phyloP scores from a whole-genome alignment of 495 filamentous ascomycete species.

The Thozetella sp. region DNA sequence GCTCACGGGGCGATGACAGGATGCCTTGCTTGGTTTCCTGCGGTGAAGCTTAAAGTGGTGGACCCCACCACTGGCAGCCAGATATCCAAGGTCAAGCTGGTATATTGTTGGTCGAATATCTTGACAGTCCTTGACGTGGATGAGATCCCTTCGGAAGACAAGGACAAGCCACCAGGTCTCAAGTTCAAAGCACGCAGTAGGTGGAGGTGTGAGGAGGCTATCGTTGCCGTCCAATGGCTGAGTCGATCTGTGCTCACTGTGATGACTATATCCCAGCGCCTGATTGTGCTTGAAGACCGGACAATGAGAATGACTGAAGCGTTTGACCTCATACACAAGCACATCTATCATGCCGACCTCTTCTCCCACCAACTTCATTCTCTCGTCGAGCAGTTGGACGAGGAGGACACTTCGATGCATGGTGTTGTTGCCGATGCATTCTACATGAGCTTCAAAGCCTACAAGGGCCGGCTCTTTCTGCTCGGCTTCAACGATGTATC shows the following conservation, averaged over 20 bases:
- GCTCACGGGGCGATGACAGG: slow-evolving; percentile 90
- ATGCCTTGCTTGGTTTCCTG: slow-evolving; percentile 95
- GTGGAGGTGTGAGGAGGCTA: slow-evolving; percentile 93
- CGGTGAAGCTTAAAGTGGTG: slow-evolving; percentile 83
- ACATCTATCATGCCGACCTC: slow-evolving; percentile 87
- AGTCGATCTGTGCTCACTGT: slow-evolving; percentile 91
- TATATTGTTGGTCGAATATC: slow-evolving; percentile 97
- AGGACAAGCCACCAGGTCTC: slow-evolving; percentile 72
- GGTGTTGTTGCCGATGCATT: slow-evolving; percentile 97
- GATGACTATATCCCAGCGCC: slow-evolving; percentile 87
- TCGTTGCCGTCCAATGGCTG: slow-evolving; percentile 96
- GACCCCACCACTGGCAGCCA: slow-evolving; percentile 55
- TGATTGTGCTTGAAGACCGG: slow-evolving; percentile 90
- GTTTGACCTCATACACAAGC: slow-evolving; percentile 87
- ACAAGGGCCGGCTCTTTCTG: slow-evolving; percentile 92
- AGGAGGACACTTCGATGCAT: slow-evolving; percentile 88
- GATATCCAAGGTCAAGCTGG: slow-evolving; percentile 80
- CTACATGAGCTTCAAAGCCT: slow-evolving; percentile 93
- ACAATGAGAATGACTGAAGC: slow-evolving; percentile 89
- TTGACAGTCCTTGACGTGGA: slow-evolving; percentile 89
- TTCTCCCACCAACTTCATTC: slow-evolving; percentile 81
- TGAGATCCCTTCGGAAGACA: slow-evolving; percentile 66
- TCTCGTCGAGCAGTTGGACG: slow-evolving; percentile 85
- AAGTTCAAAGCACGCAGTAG: slow-evolving; percentile 81
- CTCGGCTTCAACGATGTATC: slow-evolving; percentile 88